Evolutionary conservation across 2,329 filamentous ascomycete genomes (phyloP), one percentile per base, ranked within the genome.

Genomic region (Fusarium sp.): DNA sequence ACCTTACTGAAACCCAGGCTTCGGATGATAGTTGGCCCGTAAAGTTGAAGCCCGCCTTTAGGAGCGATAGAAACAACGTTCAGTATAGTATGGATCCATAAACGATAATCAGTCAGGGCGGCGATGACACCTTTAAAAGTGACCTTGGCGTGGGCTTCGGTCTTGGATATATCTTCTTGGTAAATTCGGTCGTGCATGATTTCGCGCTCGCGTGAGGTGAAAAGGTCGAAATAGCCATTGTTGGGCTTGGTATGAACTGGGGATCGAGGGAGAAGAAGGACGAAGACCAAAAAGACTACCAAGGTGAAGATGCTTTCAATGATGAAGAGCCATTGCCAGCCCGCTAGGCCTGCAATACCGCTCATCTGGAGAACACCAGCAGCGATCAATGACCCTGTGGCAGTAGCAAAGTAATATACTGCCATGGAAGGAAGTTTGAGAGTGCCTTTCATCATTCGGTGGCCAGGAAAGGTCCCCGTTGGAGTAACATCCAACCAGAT

Each of bases 391-490:
- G n/a, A n/a, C n/a, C n/a, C n/a, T n/a, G n/a, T n/a, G n/a, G n/a
- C n/a, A n/a, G n/a, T n/a, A n/a, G n/a, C n/a, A n/a, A n/a, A n/a
- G n/a, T n/a, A n/a, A n/a, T 4, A 80, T 25, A 80, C 77, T 0
- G 77, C 78, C 2, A 79, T 80, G 78, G 78, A 80, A 31, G 77
- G 78, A 1, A 79, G 78, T 4, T 46, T 80, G 2, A 72, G 78
- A 5, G 78, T 80, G 1, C 78, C 78, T 0, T 79, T 76, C 52
- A 80, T 80, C n/a, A 67, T 80, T 4, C 62, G 76, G 5, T 80
- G 78, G 78, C 77, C 77, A 1, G 75, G 76, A 2, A 53, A 70
- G 0, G 77, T 79, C 0, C 78, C 78, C 0, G 44, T 62, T 13
- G 69, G 67, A 0, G 59, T 67, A 0, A 77, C 68, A 0, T 76